Evolutionary conservation across 768 basidiomycete species (phyloP).

Genomic region (Kondoa malvinella): DNA sequence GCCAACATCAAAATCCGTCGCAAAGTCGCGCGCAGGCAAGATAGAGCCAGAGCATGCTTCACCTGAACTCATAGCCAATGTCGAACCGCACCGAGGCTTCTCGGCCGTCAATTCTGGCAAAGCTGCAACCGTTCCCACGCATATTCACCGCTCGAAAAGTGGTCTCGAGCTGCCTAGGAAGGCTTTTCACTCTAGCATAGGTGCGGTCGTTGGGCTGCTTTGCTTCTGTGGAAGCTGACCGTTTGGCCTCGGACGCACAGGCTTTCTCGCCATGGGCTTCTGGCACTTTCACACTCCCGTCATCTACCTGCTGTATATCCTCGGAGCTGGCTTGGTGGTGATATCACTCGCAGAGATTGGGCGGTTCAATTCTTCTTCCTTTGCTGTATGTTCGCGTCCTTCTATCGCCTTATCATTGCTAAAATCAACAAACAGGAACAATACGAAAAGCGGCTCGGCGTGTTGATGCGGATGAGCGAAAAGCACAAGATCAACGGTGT

Average conservation of each 20-base stretch:
- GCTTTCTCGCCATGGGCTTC: slow-evolving; percentile 19
- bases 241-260: slow-evolving; percentile 1
- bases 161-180: slow-evolving; percentile 24
- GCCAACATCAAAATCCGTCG: not conserved
- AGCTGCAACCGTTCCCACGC: not conserved
- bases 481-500: slow-evolving; percentile 13
- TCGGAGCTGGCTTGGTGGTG: slow-evolving; percentile 14
- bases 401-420: not conserved
- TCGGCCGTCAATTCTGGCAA: not conserved
- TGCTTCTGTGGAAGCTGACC: not conserved
- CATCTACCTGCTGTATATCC: slow-evolving; percentile 11
- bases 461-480: slow-evolving; percentile 24
- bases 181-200: slow-evolving; percentile 21
- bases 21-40: not conserved
- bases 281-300: slow-evolving; percentile 21
- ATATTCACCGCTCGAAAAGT: not conserved
- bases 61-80: not conserved
- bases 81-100: not conserved
- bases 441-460: slow-evolving; percentile 22
- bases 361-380: slow-evolving; percentile 16
- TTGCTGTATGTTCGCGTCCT: slow-evolving; percentile 15
- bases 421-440: not conserved
- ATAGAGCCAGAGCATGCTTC: not conserved
- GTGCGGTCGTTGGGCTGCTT: not conserved
- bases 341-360: slow-evolving; percentile 21